Base-by-base conservation (phyloP, 805 yeast genomes). In the Blastobotrys chiropterorum region DNA sequence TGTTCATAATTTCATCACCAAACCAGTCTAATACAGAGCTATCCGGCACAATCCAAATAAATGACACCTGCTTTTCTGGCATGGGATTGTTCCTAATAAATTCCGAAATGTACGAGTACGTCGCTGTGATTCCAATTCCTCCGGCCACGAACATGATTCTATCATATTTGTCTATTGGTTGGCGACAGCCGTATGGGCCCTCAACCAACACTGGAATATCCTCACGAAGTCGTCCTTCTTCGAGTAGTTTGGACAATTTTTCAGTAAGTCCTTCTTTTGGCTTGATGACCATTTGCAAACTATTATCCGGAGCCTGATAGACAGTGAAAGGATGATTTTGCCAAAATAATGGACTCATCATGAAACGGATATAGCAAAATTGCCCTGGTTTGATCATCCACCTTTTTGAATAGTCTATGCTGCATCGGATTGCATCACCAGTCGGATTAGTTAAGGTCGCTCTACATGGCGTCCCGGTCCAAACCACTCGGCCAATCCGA, bases 261-360 rank as follows among this genome's bases (percentile, higher is more conserved):
- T 46, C 50, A 7, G 63, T 60, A 26, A 52, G 45, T 3, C 63
- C 63, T n/a, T 51, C 53, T 49, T 56, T 53, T 16, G 55, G 54
- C 40, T 53, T 38, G 7, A 49, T 51, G 40, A 50, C 42, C 31
- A 60, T 38, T 13, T 49, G 38, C 22, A 60, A 44, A 15, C 45
- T 44, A 41, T 50, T 56, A 30, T 46, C 46, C 3, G 47, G 51
- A 2, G 53, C 49, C 13, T 48, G 46, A 22, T 54, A 50, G 17
- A 66, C 47, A 0, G 90, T 82, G 68, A 86, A 84, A 2, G 92
- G 92, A 64, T 85, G 90, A 2, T 85, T 78, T 63, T 85, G 88
- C 82, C 83, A 83, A 64, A 83, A 81, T 30, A 74, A 67, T 1
- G 67, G 59, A 13, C 76, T 72, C 41, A 76, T 69, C 53, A 83